A percentile compares a stretch with the other conserved stretches of the same genome.
These are phyloP conservation scores for Puccinia brachypodii DNA, from an alignment of 1,284 basidiomycete species.

Conservation along the genomic window DNA sequence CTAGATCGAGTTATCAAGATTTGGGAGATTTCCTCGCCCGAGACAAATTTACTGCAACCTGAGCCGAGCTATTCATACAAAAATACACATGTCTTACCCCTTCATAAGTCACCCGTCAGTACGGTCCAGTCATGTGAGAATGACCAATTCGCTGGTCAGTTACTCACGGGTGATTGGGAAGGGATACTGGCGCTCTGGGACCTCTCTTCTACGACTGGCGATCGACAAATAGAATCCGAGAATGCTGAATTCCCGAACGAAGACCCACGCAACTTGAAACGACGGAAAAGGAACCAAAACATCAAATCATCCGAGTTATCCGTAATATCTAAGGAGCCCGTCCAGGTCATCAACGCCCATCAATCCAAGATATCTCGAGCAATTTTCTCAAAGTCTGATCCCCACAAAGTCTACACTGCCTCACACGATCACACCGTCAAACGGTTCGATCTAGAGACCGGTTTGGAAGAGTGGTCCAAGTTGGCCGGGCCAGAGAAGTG, in stretches of 20 bases:
- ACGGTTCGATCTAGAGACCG: constrained; percentile 60
- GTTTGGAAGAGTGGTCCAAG: constrained; percentile 64
- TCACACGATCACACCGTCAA: constrained; percentile 61
- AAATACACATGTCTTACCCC: constrained; percentile 61
- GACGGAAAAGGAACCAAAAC: constrained; percentile 49
- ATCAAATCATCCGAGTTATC: constrained; percentile 53
- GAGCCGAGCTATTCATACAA: constrained; percentile 61
- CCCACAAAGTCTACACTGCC: constrained; percentile 53
- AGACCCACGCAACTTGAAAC: constrained; percentile 39
- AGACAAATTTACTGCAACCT: constrained; percentile 49
- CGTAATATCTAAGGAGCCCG: constrained; percentile 64
- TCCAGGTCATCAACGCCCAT: constrained; percentile 70
- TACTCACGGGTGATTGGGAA: constrained; percentile 79
- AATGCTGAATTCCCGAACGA: constrained; percentile 56
- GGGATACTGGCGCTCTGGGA: constrained; percentile 70
- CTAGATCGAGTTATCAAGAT: constrained; percentile 42
- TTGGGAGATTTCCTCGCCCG: constrained; percentile 46
- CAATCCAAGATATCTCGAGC: constrained; percentile 70
- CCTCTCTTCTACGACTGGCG: constrained; percentile 62
- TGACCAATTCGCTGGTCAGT: constrained; percentile 57
- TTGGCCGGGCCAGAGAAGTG: constrained; percentile 63
- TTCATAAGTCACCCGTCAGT: constrained; percentile 71
- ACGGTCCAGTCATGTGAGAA: constrained; percentile 64
- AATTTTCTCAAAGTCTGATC: constrained; percentile 59
- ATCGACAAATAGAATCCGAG: constrained; percentile 65